A percentile compares a stretch with the other conserved stretches of the same genome.
phyloP scores from a whole-genome alignment of 805 yeast genomes.

The Kazachstania martiniae region DNA sequence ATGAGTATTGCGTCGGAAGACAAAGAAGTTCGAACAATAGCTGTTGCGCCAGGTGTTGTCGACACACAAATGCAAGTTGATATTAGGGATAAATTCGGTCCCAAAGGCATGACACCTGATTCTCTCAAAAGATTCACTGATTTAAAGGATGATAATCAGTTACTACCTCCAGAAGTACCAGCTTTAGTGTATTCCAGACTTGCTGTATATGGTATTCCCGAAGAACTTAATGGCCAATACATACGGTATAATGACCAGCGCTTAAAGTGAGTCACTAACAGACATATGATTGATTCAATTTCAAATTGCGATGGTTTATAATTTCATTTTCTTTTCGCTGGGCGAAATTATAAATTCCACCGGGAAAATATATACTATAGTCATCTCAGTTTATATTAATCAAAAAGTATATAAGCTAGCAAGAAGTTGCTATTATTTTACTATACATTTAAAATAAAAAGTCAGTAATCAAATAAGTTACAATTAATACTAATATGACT shows the following conservation, averaged over 20 bases:
- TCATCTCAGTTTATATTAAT: no score
- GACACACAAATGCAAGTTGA: conserved; percentile 81
- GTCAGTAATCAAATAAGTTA: not conserved
- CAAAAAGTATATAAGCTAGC: not conserved
- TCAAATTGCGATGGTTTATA: not conserved
- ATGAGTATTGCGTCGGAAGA: conserved; percentile 61
- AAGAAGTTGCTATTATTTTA: no score
- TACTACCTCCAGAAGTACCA: conserved; percentile 62
- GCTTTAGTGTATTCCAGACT: conserved; percentile 59
- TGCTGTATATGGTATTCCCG: conserved; percentile 48
- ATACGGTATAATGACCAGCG: conserved; percentile 45
- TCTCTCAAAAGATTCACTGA: conserved; percentile 53
- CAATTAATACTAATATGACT: conserved; percentile 13
- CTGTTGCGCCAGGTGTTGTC: conserved; percentile 93
- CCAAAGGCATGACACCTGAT: conserved; percentile 48
- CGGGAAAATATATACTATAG: not conserved
- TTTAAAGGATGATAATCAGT: conserved; percentile 43
- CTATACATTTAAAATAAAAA: no score
- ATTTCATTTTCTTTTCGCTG: not conserved
- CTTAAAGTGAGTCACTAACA: conserved; percentile 4
- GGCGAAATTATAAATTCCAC: not conserved
- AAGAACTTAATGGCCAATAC: conserved; percentile 54
- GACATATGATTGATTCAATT: not conserved
- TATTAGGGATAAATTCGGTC: conserved; percentile 55
- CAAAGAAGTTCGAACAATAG: conserved; percentile 35